A percentile compares a stretch with the other conserved stretches of the same genome.
Conservation (phyloP, 257 asterid species). For the Sherardia arvensis region DNA sequence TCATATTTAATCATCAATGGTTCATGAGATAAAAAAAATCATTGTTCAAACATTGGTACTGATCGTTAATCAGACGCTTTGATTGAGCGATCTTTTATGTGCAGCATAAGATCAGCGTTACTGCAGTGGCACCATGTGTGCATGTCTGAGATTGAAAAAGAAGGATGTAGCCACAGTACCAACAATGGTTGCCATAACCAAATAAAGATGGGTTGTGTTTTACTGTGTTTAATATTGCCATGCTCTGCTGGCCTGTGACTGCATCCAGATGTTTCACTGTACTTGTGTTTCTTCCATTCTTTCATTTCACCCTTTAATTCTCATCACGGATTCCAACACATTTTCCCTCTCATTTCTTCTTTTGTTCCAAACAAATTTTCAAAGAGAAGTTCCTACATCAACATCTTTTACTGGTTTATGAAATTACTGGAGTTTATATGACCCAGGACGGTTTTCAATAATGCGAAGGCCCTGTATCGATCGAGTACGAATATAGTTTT, state of each 20-base stretch:
- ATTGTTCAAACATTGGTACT: no score
- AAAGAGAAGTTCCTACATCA: neutral
- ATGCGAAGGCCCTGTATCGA: no score
- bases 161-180: neutral
- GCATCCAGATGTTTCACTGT: constrained; percentile 6
- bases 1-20: no score
- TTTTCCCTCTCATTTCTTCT: neutral
- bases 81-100: no score
- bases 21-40: no score
- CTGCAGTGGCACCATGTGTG: constrained; percentile 4
- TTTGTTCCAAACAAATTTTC: neutral
- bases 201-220: neutral
- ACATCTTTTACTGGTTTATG: neutral
- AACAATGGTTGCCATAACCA: neutral
- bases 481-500: no score
- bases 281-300: neutral
- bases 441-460: no score
- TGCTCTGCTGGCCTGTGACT: constrained; percentile 1
- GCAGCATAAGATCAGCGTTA: neutral
- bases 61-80: no score
- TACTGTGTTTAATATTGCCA: constrained; percentile 4
- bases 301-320: neutral
- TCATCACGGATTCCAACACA: neutral
- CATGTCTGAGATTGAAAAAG: constrained; percentile 6
- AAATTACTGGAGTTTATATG: neutral